phyloP scores from a whole-genome alignment of 495 filamentous ascomycete species.

The Cercophora samala region DNA sequence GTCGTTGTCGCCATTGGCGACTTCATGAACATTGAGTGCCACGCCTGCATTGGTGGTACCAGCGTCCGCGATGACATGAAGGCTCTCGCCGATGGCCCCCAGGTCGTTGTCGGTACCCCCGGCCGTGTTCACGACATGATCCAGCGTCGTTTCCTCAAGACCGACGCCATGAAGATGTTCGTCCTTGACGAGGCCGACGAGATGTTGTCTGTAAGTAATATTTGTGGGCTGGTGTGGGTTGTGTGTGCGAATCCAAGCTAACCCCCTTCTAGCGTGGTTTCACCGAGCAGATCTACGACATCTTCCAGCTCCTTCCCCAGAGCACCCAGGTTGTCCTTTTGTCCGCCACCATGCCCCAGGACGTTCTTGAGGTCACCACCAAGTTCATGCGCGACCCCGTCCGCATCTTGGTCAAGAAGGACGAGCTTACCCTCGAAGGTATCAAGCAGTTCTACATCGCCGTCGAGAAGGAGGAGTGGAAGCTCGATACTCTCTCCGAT shows the following conservation, averaged over 20 bases:
- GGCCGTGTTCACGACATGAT: slow-evolving; percentile 99
- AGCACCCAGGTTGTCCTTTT: slow-evolving; percentile 97
- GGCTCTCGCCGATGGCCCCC: slow-evolving; percentile 93
- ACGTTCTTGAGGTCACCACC: slow-evolving; percentile 98
- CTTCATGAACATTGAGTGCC: slow-evolving; percentile 99
- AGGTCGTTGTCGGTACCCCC: slow-evolving; percentile 94
- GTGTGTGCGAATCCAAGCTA: slow-evolving; percentile 8
- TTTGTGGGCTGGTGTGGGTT: neutral
- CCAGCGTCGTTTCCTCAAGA: slow-evolving; percentile 88
- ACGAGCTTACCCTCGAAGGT: slow-evolving; percentile 96
- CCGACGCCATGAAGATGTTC: slow-evolving; percentile 96
- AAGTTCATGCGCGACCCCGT: slow-evolving; percentile 99
- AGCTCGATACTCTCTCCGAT: slow-evolving; percentile 98
- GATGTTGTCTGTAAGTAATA: slow-evolving; percentile 67
- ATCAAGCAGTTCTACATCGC: slow-evolving; percentile 99
- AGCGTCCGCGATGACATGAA: slow-evolving; percentile 96
- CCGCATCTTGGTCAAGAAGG: slow-evolving; percentile 98
- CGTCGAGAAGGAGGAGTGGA: slow-evolving; percentile 99
- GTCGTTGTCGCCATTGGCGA: slow-evolving; percentile 96
- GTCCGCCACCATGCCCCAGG: slow-evolving; percentile 94
- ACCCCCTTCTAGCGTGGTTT: slow-evolving; percentile 72
- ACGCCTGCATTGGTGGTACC: slow-evolving; percentile 97
- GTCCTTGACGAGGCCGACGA: slow-evolving; percentile 98
- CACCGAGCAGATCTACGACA: slow-evolving; percentile 98
- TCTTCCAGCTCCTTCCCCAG: slow-evolving; percentile 93